A percentile compares a stretch with the other conserved stretches of the same genome.
Conservation (phyloP, 108 stramenopile species). For the Fragilariopsis cylindrus region DNA sequence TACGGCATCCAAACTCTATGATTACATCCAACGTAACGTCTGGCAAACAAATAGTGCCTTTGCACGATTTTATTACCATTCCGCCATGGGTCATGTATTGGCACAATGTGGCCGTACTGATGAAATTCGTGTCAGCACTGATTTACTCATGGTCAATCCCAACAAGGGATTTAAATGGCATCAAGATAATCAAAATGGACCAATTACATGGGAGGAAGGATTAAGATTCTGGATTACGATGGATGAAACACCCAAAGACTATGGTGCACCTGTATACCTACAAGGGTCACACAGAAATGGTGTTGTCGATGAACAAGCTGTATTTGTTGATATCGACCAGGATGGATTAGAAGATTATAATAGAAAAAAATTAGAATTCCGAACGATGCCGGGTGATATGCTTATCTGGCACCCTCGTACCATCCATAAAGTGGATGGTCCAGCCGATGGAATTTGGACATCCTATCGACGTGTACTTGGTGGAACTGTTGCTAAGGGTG, state of each 20-base stretch:
- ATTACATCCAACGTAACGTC: constrained; percentile 92
- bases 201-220: constrained; percentile 84
- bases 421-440: constrained; percentile 94
- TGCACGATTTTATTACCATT: constrained; percentile 89
- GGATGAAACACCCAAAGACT: constrained; percentile 90
- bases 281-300: constrained; percentile 83
- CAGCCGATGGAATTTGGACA: constrained; percentile 88
- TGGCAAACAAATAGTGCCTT: constrained; percentile 93
- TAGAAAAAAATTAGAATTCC: constrained; percentile 65
- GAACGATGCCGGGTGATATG: constrained; percentile 91
- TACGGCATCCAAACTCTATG: constrained; percentile 88
- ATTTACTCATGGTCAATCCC: constrained; percentile 93
- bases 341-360: constrained; percentile 79
- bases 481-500: constrained; percentile 82
- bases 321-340: constrained; percentile 88
- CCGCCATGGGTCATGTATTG: constrained; percentile 84
- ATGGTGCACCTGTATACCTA: constrained; percentile 93
- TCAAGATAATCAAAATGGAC: constrained; percentile 94
- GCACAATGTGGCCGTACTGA: constrained; percentile 82
- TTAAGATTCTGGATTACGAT: constrained; percentile 93
- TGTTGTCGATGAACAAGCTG: constrained; percentile 73
- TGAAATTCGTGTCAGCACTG: constrained; percentile 85
- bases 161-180: constrained; percentile 97
- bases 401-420: constrained; percentile 92
- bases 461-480: constrained; percentile 85